These are phyloP conservation scores for Primulina eburnea DNA, from an alignment of 257 asterid genomes.

Conservation along the genomic window DNA sequence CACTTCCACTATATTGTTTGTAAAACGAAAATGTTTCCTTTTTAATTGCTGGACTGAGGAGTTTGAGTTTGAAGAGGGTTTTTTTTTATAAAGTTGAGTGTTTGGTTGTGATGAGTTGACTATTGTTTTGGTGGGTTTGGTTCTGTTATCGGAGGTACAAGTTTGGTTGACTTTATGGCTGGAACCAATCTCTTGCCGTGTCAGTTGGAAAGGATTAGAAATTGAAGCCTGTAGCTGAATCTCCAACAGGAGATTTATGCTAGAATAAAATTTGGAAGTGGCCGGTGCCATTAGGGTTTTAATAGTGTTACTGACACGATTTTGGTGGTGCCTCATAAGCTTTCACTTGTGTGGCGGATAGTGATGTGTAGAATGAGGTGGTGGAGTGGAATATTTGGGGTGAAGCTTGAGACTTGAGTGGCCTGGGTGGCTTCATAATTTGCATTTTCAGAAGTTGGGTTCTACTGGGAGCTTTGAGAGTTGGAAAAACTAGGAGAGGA, in stretches of 20 bases:
- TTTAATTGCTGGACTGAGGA: slow-evolving; percentile 4
- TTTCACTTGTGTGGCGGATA: not conserved
- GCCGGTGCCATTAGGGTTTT: not conserved
- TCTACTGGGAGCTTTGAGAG: not conserved
- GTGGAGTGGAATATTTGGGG: not conserved
- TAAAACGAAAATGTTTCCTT: not conserved
- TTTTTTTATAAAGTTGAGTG: slow-evolving; percentile 3
- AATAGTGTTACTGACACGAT: not conserved
- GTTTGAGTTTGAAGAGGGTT: slow-evolving; percentile 2
- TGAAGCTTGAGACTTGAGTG: not conserved
- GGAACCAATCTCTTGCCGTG: slow-evolving; percentile 16
- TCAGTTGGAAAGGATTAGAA: too few relatives aligned
- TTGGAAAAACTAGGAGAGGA: too few relatives aligned
- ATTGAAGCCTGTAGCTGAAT: not conserved
- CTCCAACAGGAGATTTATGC: not conserved
- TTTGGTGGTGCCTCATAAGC: not conserved
- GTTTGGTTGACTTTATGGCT: slow-evolving; percentile 24
- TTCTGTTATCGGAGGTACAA: not conserved
- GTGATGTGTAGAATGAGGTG: not conserved
- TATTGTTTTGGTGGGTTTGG: slow-evolving; percentile 9
- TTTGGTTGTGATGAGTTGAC: slow-evolving; percentile 14
- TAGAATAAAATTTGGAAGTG: not conserved
- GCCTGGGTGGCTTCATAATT: not conserved
- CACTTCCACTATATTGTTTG: not conserved
- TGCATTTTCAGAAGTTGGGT: not conserved